Evolutionary conservation across 2,329 filamentous ascomycete species (phyloP), one percentile per base, ranked within the genome.

Genomic region (Berkeleyomyces basicola): DNA sequence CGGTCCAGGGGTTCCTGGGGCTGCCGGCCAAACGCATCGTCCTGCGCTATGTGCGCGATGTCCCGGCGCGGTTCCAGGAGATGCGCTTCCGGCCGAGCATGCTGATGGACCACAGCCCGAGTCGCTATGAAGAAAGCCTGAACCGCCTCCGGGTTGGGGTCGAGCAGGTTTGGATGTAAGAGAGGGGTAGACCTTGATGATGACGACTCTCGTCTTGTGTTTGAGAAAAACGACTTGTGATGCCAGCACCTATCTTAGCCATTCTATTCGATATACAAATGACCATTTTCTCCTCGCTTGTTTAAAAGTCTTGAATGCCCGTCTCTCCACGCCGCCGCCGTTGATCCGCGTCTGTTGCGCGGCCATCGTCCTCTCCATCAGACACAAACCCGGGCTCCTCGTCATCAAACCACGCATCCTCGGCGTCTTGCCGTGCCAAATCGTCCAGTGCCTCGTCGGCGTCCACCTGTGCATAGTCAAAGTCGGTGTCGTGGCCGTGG

Each of bases 341-440:
- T 16, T 37, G 55, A 23, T 61, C 36, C 6, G 40, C 47, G 40
- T 59, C 39, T 14, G 57, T 11, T 10, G 14, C 53, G 16, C 42
- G 69, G 31, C 61, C 69, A 5, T 70, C 71, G 10, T 71, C 72
- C 2, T 76, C 70, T 5, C 73, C 74, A 59, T 76, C 78, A 46
- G 76, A 75, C 39, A 80, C 76, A 80, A 85, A 89, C 58, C 78
- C 78, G 0, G 87, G 85, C 67, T 88, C 85, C 75, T 95, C 86
- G 4, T 84, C 83, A 31, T 90, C 88, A 70, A 95, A 91, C 76
- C 88, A 95, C 23, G 78, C 79, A 44, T 95, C 88, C 71, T 92
- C 79, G 11, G 76, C 76, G 61, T 86, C 83, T n/a, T 77, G 74
- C 66, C 75, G 82, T 76, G 70, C 78, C 51, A 63, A 58, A 7